Base-by-base conservation (phyloP, 306 rosid genomes). In the Vigna trinervia region DNA sequence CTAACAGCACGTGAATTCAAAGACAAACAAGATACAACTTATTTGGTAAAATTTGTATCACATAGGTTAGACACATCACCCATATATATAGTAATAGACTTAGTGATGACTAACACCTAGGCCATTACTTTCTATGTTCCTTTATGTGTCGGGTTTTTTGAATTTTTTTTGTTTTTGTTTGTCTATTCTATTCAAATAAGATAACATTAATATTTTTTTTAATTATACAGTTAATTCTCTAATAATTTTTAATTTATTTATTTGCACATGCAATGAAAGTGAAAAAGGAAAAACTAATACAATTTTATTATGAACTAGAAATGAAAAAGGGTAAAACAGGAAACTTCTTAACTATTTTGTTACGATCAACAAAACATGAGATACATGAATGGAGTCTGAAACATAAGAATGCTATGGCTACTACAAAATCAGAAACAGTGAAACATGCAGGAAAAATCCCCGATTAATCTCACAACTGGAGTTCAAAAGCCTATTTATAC, bases 371-470 rank as follows among this genome's bases (percentile, higher is more conserved):
- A 41, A 41, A 41, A 48, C 53, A 48, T 48, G 19, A 48, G 53
- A 14, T 13, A 14, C 53, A 48, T 34, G 48, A 34, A 36, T 63
- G 17, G 48, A 17, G 28, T 3, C 4, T 15, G 69, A 63, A 63
- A 61, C 15, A 34, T 1, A 61, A 63, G 48, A 63, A n/a, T 34
- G 14, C 5, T 63, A 48, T 36, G 8, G 17, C 28, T 2, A 19
- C 67, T 13, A 32, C 20, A 32, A 57, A 22, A 26, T 39, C 45
- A 39, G 45, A 39, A n/a, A 20, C 22, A 54, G 60, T 39, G 45
- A 54, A 58, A 26, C 36, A 58, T 9, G 69, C 32, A 80, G 64
- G 23, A 63, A 73, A 22, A 73, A 80, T 57, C 19, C 60, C 62
- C 3, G 17, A 45, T 9, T 30, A 30, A 30, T 30, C 34, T 30